Evolutionary conservation across 1,284 basidiomycete genomes (phyloP), one percentile per base, ranked within the genome.

Genomic region (Ceratobasidium sp.): DNA sequence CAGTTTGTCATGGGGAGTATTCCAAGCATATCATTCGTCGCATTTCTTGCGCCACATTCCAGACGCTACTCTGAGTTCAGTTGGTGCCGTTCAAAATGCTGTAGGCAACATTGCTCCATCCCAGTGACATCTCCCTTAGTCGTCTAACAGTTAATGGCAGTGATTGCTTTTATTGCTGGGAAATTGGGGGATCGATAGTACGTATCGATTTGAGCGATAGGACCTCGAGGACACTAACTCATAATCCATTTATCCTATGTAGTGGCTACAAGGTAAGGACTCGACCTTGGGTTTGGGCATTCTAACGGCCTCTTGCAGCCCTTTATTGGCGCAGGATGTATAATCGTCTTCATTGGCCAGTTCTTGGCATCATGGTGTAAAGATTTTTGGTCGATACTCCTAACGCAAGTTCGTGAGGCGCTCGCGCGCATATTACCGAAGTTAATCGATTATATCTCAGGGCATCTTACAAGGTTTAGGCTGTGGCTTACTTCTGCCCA

Each of bases 341-440:
- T 78, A 6, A 77, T 80, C 13, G 79, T 81, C 12, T 79, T 79
- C 28, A 55, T 79, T 26, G 60, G 79, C 18, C 73, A 80, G 53
- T 60, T 82, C 20, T 55, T 77, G 0, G 77, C 81, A 3, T 80
- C 82, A 3, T 82, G 81, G 60, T 81, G 78, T 23, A 81, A 69
- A 12, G 68, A 80, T 58, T 60, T 82, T 33, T 83, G 82, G 82
- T 82, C 82, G 39, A 79, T 81, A 23, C 81, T 82, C 53, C 51
- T 83, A 12, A 79, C 81, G 0, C 82, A 82, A 68, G 82, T 82
- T 80, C 13, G 63, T 77, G 68, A 33, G 33, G 33, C 77, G 66
- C 70, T 5, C 77, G 79, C 42, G 81, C 78, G 15, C 20, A 10
- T 44, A 40, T 40, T 44, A 23, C 5, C 49, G 18, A 51, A 20